A percentile compares a stretch with the other conserved stretches of the same genome.
phyloP scores from a whole-genome alignment of 169 alveolate genomes.

The Cryptosporidium bovis region DNA sequence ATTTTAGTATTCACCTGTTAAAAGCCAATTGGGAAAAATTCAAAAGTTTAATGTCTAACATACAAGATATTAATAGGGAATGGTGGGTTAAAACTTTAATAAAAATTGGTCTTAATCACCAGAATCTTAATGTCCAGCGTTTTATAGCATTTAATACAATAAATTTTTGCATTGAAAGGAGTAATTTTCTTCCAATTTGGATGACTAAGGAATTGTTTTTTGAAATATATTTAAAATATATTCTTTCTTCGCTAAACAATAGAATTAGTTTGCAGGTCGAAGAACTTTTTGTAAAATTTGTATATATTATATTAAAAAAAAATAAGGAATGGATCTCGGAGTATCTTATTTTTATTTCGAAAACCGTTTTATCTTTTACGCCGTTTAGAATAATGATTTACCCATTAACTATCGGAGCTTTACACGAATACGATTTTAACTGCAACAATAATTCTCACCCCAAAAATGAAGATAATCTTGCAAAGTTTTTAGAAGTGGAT shows the following conservation, averaged over 20 bases:
- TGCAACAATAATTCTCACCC: not conserved
- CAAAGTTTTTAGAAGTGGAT: too few relatives aligned
- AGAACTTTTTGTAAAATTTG: constrained; percentile 41
- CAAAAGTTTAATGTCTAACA: constrained; percentile 27
- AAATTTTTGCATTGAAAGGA: constrained; percentile 3
- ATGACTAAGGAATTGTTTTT: constrained; percentile 21
- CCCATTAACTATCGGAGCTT: constrained; percentile 28
- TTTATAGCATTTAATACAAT: constrained; percentile 58
- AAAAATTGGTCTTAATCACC: constrained; percentile 53
- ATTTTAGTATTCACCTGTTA: constrained; percentile 76
- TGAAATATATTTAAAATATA: constrained; percentile 34
- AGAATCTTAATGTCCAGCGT: constrained; percentile 42
- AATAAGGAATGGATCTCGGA: constrained; percentile 45
- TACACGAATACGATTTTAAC: not conserved
- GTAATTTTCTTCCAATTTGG: constrained; percentile 38
- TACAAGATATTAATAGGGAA: constrained; percentile 3
- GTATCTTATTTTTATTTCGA: not conserved
- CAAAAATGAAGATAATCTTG: not conserved
- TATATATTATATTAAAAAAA: constrained; percentile 1
- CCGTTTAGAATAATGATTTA: constrained; percentile 49
- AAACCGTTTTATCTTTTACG: constrained; percentile 23
- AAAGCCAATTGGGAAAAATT: constrained; percentile 77
- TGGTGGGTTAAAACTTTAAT: constrained; percentile 58
- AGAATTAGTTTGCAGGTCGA: constrained; percentile 55
- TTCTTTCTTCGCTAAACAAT: constrained; percentile 20